These are phyloP conservation scores for Apocynum venetum DNA, from an alignment of 257 asterid genomes.

Conservation along the genomic window DNA sequence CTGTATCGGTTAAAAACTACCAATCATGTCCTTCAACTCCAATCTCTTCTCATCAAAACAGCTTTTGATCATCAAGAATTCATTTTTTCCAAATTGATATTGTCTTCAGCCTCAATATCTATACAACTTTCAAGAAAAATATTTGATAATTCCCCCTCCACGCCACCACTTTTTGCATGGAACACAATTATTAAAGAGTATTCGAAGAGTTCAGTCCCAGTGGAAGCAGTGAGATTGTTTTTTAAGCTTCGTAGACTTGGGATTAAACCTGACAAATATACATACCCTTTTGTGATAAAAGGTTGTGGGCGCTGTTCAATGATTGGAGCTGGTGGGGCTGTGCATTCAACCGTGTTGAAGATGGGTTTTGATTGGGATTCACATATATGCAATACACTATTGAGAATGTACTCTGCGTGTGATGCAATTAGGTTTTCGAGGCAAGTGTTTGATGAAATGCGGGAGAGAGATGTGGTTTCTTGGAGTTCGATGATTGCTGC, in stretches of 20 bases:
- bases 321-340: slow-evolving; percentile 49
- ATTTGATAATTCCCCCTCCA: slow-evolving; percentile 38
- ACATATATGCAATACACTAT: slow-evolving; percentile 49
- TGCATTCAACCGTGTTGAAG: slow-evolving; percentile 50
- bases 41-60: slow-evolving; percentile 46
- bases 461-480: slow-evolving; percentile 54
- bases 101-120: slow-evolving; percentile 44
- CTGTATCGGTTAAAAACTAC: slow-evolving; percentile 34
- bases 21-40: slow-evolving; percentile 41
- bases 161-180: slow-evolving; percentile 56
- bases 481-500: slow-evolving; percentile 82
- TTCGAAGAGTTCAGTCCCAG: slow-evolving; percentile 41
- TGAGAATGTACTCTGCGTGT: slow-evolving; percentile 49
- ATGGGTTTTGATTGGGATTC: slow-evolving; percentile 41
- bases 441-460: slow-evolving; percentile 63
- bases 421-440: slow-evolving; percentile 30
- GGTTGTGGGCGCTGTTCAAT: slow-evolving; percentile 57
- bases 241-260: slow-evolving; percentile 24
- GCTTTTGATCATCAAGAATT: slow-evolving; percentile 43
- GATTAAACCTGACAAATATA: slow-evolving; percentile 43
- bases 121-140: slow-evolving; percentile 35
- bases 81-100: slow-evolving; percentile 42
- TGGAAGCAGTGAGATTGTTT: slow-evolving; percentile 41
- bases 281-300: slow-evolving; percentile 57
- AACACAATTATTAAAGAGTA: slow-evolving; percentile 54